Base-by-base conservation (phyloP, 805 yeast species). In the Starmerella stellata region DNA sequence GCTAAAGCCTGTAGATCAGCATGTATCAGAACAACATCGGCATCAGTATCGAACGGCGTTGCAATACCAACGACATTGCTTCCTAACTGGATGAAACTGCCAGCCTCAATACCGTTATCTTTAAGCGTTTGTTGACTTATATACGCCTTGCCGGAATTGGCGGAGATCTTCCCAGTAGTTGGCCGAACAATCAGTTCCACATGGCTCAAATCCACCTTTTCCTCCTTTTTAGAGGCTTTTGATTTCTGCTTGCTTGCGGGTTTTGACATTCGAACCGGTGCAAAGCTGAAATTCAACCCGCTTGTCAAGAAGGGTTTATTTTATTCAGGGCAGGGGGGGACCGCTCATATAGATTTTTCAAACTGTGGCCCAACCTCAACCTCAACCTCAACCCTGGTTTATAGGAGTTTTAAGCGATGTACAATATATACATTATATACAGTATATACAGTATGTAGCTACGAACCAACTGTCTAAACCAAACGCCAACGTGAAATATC, bases 1-100 rank as follows among this genome's bases (percentile, higher is more conserved):
- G 64, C 59, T 2, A 65, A 57, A 5, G 58, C 47, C 44, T 75
- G 54, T 29, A 69, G 41, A 4, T 42, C 44, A 5, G 33, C 14
- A 14, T 57, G 44, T 8, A 61, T 36, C 30, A 48, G 54, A 5
- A 57, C 42, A 2, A 48, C 40, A 18, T 52, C 55, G 3, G 31
- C 14, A 14, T 55, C 58, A 9, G 38, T 20, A 2, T 37, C 43
- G n/a, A 38, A 49, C 2, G 60, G 58, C 2, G 57, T 55, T 2
- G 47, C 48, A 15, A 50, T 29, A 1, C 52, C 60, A 3, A 49
- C 53, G 35, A 31, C 43, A 14, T 33, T 35, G 14, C 39, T 39
- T 5, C 37, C 27, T 3, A 56, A 29, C 2, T 41, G 37, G 2
- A 53, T 47, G 24, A 44, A 45, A 2, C 47, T 39, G 2, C 60